phyloP scores from a whole-genome alignment of 306 rosid genomes.

The Cyclanthera cordifolia region DNA sequence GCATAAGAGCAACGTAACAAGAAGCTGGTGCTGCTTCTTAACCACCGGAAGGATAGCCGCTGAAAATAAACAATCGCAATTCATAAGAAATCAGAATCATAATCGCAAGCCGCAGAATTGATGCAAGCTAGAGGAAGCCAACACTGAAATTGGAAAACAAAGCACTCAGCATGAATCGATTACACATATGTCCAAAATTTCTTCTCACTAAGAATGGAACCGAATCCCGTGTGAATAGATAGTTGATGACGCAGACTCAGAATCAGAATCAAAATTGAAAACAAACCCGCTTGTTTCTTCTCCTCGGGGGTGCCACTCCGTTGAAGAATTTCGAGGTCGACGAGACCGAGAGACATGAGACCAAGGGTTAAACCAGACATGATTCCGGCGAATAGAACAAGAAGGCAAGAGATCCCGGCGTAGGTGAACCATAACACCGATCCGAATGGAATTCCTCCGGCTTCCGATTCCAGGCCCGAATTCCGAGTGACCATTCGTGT shows the following conservation, averaged over 20 bases:
- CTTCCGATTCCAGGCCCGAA: conserved; percentile 17
- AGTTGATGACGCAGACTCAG: neutral
- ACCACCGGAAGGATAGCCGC: conserved; percentile 86
- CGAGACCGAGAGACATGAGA: conserved; percentile 90
- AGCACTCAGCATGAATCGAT: no score
- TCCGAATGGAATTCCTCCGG: conserved; percentile 39
- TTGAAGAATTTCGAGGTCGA: conserved; percentile 89
- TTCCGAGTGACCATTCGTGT: conserved; percentile 47
- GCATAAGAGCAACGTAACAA: conserved; percentile 85
- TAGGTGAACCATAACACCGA: conserved; percentile 60
- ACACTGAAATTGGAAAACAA: neutral
- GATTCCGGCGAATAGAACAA: conserved; percentile 82
- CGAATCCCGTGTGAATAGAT: no score
- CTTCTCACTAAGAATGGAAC: no score
- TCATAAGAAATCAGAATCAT: neutral
- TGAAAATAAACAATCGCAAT: conserved; percentile 19
- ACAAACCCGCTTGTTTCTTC: conserved; percentile 82
- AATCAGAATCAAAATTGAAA: neutral
- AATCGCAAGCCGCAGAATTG: neutral
- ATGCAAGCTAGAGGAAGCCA: neutral
- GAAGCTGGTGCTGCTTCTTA: conserved; percentile 91
- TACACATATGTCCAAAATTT: neutral
- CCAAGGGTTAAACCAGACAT: conserved; percentile 96
- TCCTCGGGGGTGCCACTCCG: conserved; percentile 72
- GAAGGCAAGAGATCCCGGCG: conserved; percentile 51